Evolutionary conservation across 106 monocot genomes (phyloP).

Genomic region (Platanthera zijinensis): DNA sequence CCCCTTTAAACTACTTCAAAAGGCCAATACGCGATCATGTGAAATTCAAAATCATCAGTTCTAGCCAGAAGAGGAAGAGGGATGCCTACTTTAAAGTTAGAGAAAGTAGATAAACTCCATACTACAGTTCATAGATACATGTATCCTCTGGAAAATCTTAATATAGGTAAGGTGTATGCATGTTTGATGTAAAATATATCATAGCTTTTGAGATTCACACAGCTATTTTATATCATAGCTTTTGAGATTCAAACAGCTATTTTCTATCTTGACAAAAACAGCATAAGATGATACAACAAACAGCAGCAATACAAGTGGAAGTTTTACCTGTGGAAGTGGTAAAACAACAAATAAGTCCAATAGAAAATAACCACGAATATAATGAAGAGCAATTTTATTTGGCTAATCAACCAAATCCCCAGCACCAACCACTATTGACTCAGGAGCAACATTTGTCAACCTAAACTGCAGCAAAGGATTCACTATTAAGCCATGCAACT

Average conservation of each 20-base stretch:
- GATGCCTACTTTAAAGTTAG: background rate
- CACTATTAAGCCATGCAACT: background rate
- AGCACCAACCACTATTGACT: slow-evolving; percentile 50
- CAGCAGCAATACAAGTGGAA: background rate
- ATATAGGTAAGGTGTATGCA: background rate
- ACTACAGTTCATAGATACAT: background rate
- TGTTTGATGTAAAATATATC: background rate
- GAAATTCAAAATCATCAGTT: background rate
- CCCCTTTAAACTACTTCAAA: background rate
- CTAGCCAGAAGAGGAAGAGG: background rate
- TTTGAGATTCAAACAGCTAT: background rate
- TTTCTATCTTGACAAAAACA: background rate
- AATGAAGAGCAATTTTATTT: slow-evolving; percentile 51
- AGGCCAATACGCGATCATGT: background rate
- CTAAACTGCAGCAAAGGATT: slow-evolving; percentile 43
- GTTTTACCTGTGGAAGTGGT: slow-evolving; percentile 54
- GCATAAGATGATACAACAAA: background rate
- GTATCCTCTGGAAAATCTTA: background rate
- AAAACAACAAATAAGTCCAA: slow-evolving; percentile 48
- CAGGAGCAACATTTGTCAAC: slow-evolving; percentile 53
- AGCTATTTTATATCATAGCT: background rate
- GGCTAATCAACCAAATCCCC: slow-evolving; percentile 49
- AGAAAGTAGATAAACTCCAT: background rate
- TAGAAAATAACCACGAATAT: slow-evolving; percentile 45
- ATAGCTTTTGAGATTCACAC: no score